Conservation (phyloP, 768 basidiomycete genomes). For the Ramaria rubella region DNA sequence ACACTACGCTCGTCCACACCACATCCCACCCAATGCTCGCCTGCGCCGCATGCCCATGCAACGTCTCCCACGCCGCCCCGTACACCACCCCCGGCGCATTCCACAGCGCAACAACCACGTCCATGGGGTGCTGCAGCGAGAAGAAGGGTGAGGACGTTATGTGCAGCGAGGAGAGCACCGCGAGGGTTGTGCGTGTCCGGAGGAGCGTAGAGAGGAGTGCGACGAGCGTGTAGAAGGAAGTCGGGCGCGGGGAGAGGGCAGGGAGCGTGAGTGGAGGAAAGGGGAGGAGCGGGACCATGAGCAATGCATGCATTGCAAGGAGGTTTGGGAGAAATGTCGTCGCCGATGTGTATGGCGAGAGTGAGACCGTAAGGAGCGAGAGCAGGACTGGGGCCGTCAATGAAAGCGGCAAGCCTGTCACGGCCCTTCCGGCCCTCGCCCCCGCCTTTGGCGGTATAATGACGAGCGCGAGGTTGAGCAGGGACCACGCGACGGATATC, state of each 20-base stretch:
- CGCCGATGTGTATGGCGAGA: slow-evolving; percentile 37
- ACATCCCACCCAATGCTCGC: slow-evolving; percentile 61
- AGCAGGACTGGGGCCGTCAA: slow-evolving; percentile 40
- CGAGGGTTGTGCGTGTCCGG: slow-evolving; percentile 29
- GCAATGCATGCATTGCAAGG: slow-evolving; percentile 51
- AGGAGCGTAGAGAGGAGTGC: slow-evolving; percentile 27
- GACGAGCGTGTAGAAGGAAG: slow-evolving; percentile 34
- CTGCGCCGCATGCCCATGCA: slow-evolving; percentile 53
- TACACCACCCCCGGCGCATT: slow-evolving; percentile 20
- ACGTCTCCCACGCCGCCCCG: slow-evolving; percentile 28
- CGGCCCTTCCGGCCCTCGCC: slow-evolving; percentile 1
- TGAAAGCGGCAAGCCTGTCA: slow-evolving; percentile 16
- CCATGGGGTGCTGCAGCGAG: neutral
- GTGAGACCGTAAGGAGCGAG: slow-evolving; percentile 38
- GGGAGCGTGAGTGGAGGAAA: slow-evolving; percentile 9
- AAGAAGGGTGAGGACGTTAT: slow-evolving; percentile 4
- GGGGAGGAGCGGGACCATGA: slow-evolving; percentile 46
- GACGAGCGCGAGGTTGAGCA: slow-evolving; percentile 51
- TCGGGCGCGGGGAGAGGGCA: slow-evolving; percentile 20
- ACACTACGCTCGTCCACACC: slow-evolving; percentile 40
- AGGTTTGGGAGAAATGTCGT: slow-evolving; percentile 52
- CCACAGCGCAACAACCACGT: neutral
- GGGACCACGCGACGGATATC: slow-evolving; percentile 55
- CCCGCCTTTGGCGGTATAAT: slow-evolving; percentile 23
- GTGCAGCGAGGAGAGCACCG: slow-evolving; percentile 21